Evolutionary conservation across 2,329 filamentous ascomycete genomes (phyloP).

Genomic region (Colletotrichum brevisporum): DNA sequence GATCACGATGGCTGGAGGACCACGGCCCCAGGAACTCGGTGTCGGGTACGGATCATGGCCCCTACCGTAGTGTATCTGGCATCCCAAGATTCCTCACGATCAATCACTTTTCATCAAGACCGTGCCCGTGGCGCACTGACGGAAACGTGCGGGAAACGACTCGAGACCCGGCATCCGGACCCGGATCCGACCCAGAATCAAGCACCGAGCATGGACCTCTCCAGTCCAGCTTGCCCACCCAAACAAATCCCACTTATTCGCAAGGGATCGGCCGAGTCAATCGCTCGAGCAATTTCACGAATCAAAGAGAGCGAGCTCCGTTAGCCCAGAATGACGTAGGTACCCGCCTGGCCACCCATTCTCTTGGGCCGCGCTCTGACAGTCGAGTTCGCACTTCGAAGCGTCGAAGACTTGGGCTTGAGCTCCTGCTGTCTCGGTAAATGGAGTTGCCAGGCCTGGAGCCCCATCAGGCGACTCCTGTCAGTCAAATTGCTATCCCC

Average conservation of each 20-base stretch:
- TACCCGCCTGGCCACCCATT: slow-evolving; percentile 23
- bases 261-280: slow-evolving; percentile 16
- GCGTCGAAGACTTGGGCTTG: background rate
- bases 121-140: slow-evolving; percentile 23
- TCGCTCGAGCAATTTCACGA: background rate
- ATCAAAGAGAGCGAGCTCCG: slow-evolving; percentile 13
- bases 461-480: background rate
- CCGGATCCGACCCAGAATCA: slow-evolving; percentile 22
- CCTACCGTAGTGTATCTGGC: background rate
- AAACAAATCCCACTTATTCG: slow-evolving; percentile 11
- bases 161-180: slow-evolving; percentile 22
- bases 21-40: background rate
- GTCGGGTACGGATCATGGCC: background rate
- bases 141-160: background rate
- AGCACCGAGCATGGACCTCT: slow-evolving; percentile 14
- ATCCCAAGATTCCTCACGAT: slow-evolving; percentile 15
- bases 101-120: slow-evolving; percentile 18
- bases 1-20: background rate
- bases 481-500: background rate
- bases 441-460: background rate
- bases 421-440: background rate
- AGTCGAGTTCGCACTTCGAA: background rate
- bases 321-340: slow-evolving; percentile 35
- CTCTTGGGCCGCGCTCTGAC: slow-evolving; percentile 35
- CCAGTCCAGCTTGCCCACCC: slow-evolving; percentile 11